Base-by-base conservation (phyloP, 805 yeast genomes). In the Teunomyces cretensis region DNA sequence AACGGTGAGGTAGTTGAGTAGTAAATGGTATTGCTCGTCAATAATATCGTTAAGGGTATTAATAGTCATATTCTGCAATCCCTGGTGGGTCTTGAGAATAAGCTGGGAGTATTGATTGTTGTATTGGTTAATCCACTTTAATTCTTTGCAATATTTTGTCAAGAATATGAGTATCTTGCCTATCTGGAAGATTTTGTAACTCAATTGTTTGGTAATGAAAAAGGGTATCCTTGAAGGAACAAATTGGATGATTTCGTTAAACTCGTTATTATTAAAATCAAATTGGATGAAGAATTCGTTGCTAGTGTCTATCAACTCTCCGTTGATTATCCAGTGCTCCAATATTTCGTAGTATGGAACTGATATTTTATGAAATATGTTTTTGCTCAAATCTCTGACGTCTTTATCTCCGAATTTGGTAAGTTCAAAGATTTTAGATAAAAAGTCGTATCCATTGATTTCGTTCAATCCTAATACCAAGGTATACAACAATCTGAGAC, bases 161-260 rank as follows among this genome's bases (percentile, higher is more conserved):
- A 91, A 65, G 57, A 84, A 91, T 8, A 79, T 72, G 5, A 84
- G 66, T 6, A 87, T 78, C 49, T 84, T 82, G 0, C 99, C 99
- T 14, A 86, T 80, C 41, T 84, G 81, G 52, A 70, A 80, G 5
- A 83, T 74, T 46, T 75, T 70, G 17, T 63, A 55, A 3, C 81
- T 75, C 2, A 72, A 55, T 11, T 62, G 59, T 5, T 51, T 51
- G 2, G 58, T 56, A 27, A 74, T 51, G 28, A 81, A 58, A 50
- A 80, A 79, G 6, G 88, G 87, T 3, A 75, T 67, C 33, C 65
- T 70, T 0, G 59, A 61, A 0, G 59, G 55, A 17, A 61, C 41
- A 43, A 57, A 70, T 14, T 53, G 50, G 14, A 75, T 64, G 4
- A 67, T 67, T 30, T 65, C 69, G 39, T 65, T 64, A 32, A 72